Conservation (phyloP, 805 yeast species). For the Metschnikowia santaceciliae region DNA sequence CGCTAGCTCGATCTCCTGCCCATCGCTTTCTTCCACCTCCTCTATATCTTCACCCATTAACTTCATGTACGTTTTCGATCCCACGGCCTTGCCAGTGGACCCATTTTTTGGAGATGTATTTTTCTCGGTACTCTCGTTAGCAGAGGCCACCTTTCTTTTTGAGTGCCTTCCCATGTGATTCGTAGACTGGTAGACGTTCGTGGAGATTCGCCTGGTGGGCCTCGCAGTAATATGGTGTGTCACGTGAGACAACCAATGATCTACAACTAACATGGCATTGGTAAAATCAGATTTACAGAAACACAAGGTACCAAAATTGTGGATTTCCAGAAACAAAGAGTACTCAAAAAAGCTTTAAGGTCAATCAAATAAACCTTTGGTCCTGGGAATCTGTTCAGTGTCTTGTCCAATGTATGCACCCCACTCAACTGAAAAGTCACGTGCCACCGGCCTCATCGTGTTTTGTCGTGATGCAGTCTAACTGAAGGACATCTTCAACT, state of each 20-base stretch:
- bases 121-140: background rate
- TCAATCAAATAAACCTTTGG: too few relatives aligned
- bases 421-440: background rate
- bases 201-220: background rate
- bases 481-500: background rate
- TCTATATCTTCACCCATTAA: conserved; percentile 31
- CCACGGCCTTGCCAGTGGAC: background rate
- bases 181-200: background rate
- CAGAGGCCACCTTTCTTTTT: background rate
- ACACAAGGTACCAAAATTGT: too few relatives aligned
- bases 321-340: too few relatives aligned
- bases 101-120: background rate
- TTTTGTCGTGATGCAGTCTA: background rate
- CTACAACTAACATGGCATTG: too few relatives aligned
- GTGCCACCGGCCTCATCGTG: conserved; percentile 1
- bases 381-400: background rate
- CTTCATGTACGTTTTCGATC: conserved; percentile 23
- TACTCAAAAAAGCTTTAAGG: too few relatives aligned
- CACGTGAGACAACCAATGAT: background rate
- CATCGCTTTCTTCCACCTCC: conserved; percentile 26
- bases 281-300: too few relatives aligned
- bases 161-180: background rate
- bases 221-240: background rate
- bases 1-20: conserved; percentile 42
- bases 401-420: background rate